phyloP scores from a whole-genome alignment of 768 basidiomycete genomes.

The Panaeolus papilionaceus region DNA sequence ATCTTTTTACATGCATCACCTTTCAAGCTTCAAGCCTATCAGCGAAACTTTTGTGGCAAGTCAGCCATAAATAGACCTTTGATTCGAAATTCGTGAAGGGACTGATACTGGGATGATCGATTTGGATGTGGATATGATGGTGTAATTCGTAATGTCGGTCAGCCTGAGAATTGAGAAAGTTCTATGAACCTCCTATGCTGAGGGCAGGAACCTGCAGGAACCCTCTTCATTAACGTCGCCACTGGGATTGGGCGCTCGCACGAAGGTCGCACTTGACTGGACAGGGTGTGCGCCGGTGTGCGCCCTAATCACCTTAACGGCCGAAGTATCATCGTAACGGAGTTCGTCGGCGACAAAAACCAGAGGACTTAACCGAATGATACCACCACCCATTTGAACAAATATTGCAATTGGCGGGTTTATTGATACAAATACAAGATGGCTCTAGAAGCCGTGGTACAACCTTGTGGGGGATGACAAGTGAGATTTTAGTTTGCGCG shows the following conservation, averaged over 20 bases:
- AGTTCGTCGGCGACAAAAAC: neutral
- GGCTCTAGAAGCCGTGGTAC: neutral
- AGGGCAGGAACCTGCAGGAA: too few species aligned
- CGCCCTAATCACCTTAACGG: neutral
- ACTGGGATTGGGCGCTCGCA: neutral
- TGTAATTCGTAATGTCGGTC: too few species aligned
- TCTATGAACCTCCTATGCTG: too few species aligned
- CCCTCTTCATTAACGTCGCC: neutral
- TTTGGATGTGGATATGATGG: too few species aligned
- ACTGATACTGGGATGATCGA: too few species aligned
- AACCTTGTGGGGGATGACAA: neutral
- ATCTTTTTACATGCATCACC: too few species aligned
- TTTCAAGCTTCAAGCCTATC: too few species aligned
- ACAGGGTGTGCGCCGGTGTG: neutral
- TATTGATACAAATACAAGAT: constrained; percentile 5
- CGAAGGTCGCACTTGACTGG: neutral
- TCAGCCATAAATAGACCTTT: too few species aligned
- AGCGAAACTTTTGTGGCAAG: too few species aligned
- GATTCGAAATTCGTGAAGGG: too few species aligned
- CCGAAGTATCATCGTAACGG: neutral
- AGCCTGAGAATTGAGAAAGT: too few species aligned
- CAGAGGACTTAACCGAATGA: neutral
- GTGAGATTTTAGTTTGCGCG: neutral
- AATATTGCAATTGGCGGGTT: neutral
- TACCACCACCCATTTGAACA: neutral